Base-by-base conservation (phyloP, 495 filamentous ascomycete genomes). In the Tuber magnatum region DNA sequence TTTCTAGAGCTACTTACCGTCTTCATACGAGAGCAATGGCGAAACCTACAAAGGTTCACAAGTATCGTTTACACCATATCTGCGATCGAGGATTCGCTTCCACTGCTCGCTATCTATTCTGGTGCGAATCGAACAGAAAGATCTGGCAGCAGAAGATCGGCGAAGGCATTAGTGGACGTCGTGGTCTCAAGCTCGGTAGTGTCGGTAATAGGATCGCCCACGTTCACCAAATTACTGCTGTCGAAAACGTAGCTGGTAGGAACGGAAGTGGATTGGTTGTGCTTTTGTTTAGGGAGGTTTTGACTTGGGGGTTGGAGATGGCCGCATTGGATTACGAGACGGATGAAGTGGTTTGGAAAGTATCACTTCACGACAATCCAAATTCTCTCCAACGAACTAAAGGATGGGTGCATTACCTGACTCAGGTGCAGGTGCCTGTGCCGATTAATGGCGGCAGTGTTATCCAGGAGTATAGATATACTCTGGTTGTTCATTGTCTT, bases 121-220 rank as follows among this genome's bases (percentile, higher is more conserved):
- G 79, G 79, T 80, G 78, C 65, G 79, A 80, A 48, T 80, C 79
- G 39, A 80, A 80, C 20, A 74, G 78, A 68, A 80, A 81, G 41
- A 80, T 80, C 22, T 80, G 79, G 79, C 78, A 80, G 61, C 79
- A 80, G 41, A 80, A 77, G 71, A 80, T 80, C 73, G 79, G 79
- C 24, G 79, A 80, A 75, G 79, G 79, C 39, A 80, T 80, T 42
- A 73, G 79, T 71, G 79, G 79, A 24, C 78, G 79, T 7, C 79
- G 79, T 51, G 78, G 78, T 24, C 71, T 80, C 22, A 80, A 80
- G 56, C 74, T 80, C 8, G 78, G 78, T 28, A 74, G 78, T 71
- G 78, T 80, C 68, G 79, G 78, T 35, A 76, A 80, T 44, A 78
- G 74, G 22, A 80, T 80, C 51, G 79, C 79, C 43, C 79, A 80